These are phyloP conservation scores for Cucurbita ficifolia DNA, from an alignment of 306 rosid genomes.

Conservation along the genomic window DNA sequence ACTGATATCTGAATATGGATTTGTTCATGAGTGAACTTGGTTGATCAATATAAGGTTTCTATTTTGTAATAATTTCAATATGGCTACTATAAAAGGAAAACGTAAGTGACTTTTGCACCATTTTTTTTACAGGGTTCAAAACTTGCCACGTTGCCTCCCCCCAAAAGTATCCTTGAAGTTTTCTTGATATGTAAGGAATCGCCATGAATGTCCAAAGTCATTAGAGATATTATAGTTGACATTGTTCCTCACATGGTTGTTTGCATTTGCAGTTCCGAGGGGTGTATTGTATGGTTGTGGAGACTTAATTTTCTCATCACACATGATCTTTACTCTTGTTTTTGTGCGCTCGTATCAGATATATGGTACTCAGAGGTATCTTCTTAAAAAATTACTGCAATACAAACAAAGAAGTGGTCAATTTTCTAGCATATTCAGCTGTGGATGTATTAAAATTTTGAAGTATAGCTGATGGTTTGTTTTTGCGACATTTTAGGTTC, in stretches of 20 bases:
- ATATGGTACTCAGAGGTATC: constrained; percentile 30
- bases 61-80: background rate
- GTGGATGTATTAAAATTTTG: background rate
- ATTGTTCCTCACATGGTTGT: constrained; percentile 9
- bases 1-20: background rate
- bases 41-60: background rate
- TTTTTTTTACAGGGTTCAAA: constrained; percentile 38
- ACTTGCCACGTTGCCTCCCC: constrained; percentile 29
- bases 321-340: constrained; percentile 40
- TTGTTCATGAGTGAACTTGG: background rate
- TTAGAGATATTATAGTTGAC: background rate
- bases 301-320: constrained; percentile 43
- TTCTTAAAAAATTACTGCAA: background rate
- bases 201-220: background rate
- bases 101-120: constrained; percentile 3
- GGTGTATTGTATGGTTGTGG: constrained; percentile 35
- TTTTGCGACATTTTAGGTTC: constrained; percentile 17
- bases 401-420: background rate
- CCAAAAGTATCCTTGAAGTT: constrained; percentile 28
- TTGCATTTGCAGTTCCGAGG: constrained; percentile 29
- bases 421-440: background rate
- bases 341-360: constrained; percentile 37
- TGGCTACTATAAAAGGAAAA: background rate
- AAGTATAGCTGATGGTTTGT: background rate
- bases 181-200: constrained; percentile 24